Percentiles rank a stretch among this genome's conserved stretches.
phyloP scores from a whole-genome alignment of 75 land plant species.

The Isoetes taiwanensis region DNA sequence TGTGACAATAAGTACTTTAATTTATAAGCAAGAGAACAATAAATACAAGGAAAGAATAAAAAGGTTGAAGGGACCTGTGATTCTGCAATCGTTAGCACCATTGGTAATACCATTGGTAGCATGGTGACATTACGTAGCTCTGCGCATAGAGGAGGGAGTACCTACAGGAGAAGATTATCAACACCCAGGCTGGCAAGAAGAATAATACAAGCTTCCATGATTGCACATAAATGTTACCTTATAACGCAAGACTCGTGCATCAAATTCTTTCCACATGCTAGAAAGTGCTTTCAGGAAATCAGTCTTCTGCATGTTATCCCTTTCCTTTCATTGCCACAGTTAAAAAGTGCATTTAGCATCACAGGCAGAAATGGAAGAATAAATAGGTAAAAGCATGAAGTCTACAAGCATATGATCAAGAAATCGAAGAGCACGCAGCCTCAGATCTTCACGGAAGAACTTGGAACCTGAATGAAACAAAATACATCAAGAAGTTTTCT shows the following conservation, averaged over 20 bases:
- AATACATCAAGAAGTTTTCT: background rate
- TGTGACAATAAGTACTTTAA: slow-evolving; percentile 15
- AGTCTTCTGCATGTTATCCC: slow-evolving; percentile 95
- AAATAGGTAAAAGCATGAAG: too few relatives aligned
- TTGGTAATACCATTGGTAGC: slow-evolving; percentile 96
- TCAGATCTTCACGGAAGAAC: slow-evolving; percentile 86
- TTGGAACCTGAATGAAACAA: slow-evolving; percentile 55
- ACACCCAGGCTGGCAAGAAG: background rate
- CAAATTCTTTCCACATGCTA: slow-evolving; percentile 96
- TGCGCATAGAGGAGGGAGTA: slow-evolving; percentile 89
- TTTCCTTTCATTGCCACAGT: slow-evolving; percentile 45
- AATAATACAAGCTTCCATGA: background rate
- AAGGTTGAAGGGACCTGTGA: slow-evolving; percentile 51
- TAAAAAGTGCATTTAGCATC: background rate
- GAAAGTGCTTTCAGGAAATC: slow-evolving; percentile 85
- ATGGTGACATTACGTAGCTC: slow-evolving; percentile 91
- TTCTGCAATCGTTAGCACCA: slow-evolving; percentile 96
- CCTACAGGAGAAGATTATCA: slow-evolving; percentile 34
- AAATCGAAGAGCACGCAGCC: slow-evolving; percentile 96
- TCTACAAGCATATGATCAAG: slow-evolving; percentile 97
- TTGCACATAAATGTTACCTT: slow-evolving; percentile 36
- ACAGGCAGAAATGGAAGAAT: background rate
- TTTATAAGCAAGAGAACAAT: background rate
- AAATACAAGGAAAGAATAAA: background rate
- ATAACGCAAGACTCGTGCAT: slow-evolving; percentile 81